phyloP scores from a whole-genome alignment of 306 rosid species.

The Alnus glutinosa region DNA sequence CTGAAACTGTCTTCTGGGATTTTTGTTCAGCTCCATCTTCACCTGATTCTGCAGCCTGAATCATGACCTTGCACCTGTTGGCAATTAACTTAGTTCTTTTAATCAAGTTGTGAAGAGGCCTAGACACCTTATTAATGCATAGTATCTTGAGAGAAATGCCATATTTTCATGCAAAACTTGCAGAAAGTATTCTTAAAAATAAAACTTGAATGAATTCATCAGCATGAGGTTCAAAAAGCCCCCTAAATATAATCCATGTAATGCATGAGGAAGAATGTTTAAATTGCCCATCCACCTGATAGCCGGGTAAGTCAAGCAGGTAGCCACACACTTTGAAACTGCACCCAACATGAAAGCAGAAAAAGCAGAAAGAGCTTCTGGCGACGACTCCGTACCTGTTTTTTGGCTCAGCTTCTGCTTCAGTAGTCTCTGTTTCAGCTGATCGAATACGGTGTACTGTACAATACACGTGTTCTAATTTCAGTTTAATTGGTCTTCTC shows the following conservation, averaged over 20 bases:
- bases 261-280: slow-evolving; percentile 12
- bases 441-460: slow-evolving; percentile 90
- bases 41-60: slow-evolving; percentile 79
- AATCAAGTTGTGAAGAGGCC: slow-evolving; percentile 2
- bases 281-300: slow-evolving; percentile 66
- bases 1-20: slow-evolving; percentile 61
- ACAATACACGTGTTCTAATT: slow-evolving; percentile 19
- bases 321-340: slow-evolving; percentile 85
- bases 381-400: slow-evolving; percentile 55
- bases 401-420: slow-evolving; percentile 46
- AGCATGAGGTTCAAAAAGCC: not conserved
- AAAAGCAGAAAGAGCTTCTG: slow-evolving; percentile 80
- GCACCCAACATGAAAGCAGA: slow-evolving; percentile 87
- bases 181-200: not conserved
- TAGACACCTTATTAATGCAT: slow-evolving; percentile 13
- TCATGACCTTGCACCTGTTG: slow-evolving; percentile 83
- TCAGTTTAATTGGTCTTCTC: slow-evolving; percentile 22
- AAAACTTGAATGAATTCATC: not conserved
- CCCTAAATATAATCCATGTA: not conserved
- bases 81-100: slow-evolving; percentile 12
- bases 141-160: not conserved
- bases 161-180: not conserved
- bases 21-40: slow-evolving; percentile 51
- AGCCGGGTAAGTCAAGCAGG: slow-evolving; percentile 94
- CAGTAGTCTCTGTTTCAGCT: slow-evolving; percentile 71